phyloP scores from a whole-genome alignment of 352 stramenopile species.

The Hyaloperonospora brassicae region DNA sequence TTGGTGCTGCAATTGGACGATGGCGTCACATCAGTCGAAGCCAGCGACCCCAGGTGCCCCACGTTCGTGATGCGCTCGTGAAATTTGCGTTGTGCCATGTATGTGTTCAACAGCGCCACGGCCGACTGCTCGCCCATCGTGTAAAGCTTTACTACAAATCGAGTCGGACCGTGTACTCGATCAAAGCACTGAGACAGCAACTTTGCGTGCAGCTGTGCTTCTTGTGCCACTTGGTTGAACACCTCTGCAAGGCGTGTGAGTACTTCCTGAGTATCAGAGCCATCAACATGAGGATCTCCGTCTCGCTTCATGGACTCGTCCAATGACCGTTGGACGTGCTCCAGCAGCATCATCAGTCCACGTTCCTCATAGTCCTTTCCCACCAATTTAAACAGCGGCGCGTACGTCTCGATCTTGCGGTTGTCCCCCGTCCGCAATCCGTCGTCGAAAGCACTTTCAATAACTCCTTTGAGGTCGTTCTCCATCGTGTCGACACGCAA shows the following conservation, averaged over 20 bases:
- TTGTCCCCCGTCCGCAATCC: constrained; percentile 40
- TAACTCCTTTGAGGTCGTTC: constrained; percentile 69
- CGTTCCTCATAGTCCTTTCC: constrained; percentile 57
- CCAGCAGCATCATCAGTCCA: constrained; percentile 47
- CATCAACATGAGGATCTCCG: constrained; percentile 20
- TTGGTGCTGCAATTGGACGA: constrained; percentile 16
- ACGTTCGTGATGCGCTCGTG: constrained; percentile 47
- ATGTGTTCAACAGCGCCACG: constrained; percentile 48
- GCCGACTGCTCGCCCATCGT: constrained; percentile 47
- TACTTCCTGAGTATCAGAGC: constrained; percentile 68
- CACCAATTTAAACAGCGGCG: constrained; percentile 70
- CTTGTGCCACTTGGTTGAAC: constrained; percentile 69
- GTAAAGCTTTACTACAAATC: constrained; percentile 52
- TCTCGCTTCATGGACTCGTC: constrained; percentile 26
- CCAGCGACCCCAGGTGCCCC: constrained; percentile 7
- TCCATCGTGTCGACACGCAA: constrained; percentile 79
- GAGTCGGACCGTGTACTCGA: constrained; percentile 39
- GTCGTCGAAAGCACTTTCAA: constrained; percentile 61
- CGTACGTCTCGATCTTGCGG: constrained; percentile 50
- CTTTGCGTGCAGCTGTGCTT: constrained; percentile 51
- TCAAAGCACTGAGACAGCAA: constrained; percentile 50
- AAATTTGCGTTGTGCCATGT: constrained; percentile 73
- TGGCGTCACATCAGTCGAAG: constrained; percentile 11
- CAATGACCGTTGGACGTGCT: constrained; percentile 36
- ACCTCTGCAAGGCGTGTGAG: constrained; percentile 65